phyloP scores from a whole-genome alignment of 2,329 filamentous ascomycete species.

The Botrytis pseudocinerea region DNA sequence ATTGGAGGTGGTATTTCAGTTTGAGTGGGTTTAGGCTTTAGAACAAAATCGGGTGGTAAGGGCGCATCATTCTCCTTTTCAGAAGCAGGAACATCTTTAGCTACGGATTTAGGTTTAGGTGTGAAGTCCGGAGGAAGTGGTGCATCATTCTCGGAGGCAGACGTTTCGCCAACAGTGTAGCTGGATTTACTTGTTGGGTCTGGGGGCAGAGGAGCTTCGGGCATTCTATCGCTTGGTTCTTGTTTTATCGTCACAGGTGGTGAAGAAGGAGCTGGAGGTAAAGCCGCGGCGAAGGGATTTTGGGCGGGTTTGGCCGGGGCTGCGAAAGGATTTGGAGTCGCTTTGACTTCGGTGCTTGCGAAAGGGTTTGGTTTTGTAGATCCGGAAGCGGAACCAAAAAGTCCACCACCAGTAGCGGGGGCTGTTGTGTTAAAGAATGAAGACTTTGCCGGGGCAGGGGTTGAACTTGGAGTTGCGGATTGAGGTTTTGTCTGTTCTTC shows the following conservation, averaged over 20 bases:
- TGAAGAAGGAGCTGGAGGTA: conserved; percentile 28
- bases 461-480: conserved; percentile 34
- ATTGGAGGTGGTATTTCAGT: conserved; percentile 20
- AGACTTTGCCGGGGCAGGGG: conserved; percentile 33
- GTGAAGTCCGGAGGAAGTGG: conserved; percentile 46
- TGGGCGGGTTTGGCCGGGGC: conserved; percentile 15
- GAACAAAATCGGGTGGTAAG: conserved; percentile 44
- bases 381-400: conserved; percentile 31
- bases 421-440: conserved; percentile 28
- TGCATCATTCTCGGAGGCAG: conserved; percentile 45
- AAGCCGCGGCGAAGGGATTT: conserved; percentile 30
- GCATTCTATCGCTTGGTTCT: conserved; percentile 33
- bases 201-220: conserved; percentile 48
- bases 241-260: conserved; percentile 33
- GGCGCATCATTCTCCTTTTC: conserved; percentile 43
- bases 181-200: conserved; percentile 44
- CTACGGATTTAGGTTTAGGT: conserved; percentile 29
- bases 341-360: conserved; percentile 21
- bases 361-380: conserved; percentile 29
- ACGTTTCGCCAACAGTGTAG: conserved; percentile 43
- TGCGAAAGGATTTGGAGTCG: conserved; percentile 13
- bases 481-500: conserved; percentile 24
- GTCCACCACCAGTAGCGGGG: conserved; percentile 22
- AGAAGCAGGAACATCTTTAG: background rate
- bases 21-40: conserved; percentile 29